Base-by-base conservation (phyloP, 2,329 filamentous ascomycete genomes). In the Colletotrichum somersetense region DNA sequence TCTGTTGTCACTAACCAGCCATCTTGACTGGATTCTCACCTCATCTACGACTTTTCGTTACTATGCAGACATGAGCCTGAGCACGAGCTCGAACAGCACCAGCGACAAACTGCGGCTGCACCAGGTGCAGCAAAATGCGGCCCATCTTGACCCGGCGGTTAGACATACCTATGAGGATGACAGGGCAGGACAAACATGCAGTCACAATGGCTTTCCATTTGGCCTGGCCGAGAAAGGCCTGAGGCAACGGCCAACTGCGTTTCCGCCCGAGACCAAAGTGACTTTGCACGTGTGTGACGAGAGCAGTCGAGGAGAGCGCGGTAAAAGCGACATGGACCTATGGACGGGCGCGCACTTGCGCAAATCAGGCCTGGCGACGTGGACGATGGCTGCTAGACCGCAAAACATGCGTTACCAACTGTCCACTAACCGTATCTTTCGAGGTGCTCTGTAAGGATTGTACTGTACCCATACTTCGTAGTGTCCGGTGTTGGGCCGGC, bases 301-400 rank as follows among this genome's bases (percentile, higher is more conserved):
- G 46, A 35, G 35, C 35, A 30, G 30, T 38, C 8, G 8, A 35
- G 44, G 35, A 23, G 23, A 55, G 11, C 38, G 20, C 23, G 1
- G 18, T 35, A 64, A 64, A 53, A 30, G 35, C 30, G 30, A 30
- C 30, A 30, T 30, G 30, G 3, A 30, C 30, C 30, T 30, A 30
- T 18, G 23, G 3, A 18, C 14, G 50, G 12, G 16, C 20, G 61
- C 61, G 62, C 44, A 46, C 14, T 69, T 58, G 67, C 53, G 62
- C 67, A 35, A 18, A 59, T 42, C 26, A 52, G 5, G 38, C 35
- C 20, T 52, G 33, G 62, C 63, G 46, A 48, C 52, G 50, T 63
- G 58, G 66, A 55, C 14, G 23, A 48, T 46, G 46, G 23, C 38
- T 53, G 56, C 48, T 67, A 46, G 48, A 33, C 55, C 44, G 58